A percentile compares a stretch with the other conserved stretches of the same genome.
These are phyloP conservation scores for Turritis glabra DNA, from an alignment of 345 rosid genomes.

Conservation along the genomic window DNA sequence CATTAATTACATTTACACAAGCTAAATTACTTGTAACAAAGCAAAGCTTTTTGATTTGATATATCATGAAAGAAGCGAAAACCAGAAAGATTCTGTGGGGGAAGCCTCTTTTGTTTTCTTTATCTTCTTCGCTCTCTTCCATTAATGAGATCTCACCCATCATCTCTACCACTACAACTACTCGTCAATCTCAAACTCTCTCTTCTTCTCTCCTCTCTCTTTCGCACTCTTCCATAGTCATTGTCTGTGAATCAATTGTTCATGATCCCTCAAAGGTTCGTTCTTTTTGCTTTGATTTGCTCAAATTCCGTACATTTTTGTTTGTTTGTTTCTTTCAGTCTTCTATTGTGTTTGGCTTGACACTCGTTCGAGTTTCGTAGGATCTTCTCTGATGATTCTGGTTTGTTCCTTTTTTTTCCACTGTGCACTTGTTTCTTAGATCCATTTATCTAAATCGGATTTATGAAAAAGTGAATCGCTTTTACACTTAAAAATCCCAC, in stretches of 20 bases:
- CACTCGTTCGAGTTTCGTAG: neutral
- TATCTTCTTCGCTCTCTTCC: conserved; percentile 30
- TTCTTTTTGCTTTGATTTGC: conserved; percentile 22
- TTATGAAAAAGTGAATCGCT: conserved; percentile 15
- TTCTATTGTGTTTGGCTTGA: neutral
- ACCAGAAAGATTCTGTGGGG: conserved; percentile 39
- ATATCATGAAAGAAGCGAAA: conserved; percentile 13
- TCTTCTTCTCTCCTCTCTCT: conserved; percentile 20
- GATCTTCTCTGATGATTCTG: neutral
- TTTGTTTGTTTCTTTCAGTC: neutral
- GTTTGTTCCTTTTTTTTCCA: neutral
- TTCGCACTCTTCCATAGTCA: conserved; percentile 11
- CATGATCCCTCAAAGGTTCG: conserved; percentile 25
- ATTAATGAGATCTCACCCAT: conserved; percentile 50
- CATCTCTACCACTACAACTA: conserved; percentile 13
- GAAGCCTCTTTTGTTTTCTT: conserved; percentile 15
- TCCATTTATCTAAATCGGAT: conserved; percentile 6
- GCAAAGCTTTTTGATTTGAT: conserved; percentile 21
- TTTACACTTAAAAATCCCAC: conserved; percentile 6
- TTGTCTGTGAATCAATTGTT: conserved; percentile 2
- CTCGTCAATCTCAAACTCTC: conserved; percentile 20
- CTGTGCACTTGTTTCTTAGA: conserved; percentile 17
- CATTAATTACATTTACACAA: neutral
- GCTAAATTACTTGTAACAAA: too few species aligned
- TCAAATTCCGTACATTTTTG: neutral